Evolutionary conservation across 2,329 filamentous ascomycete species (phyloP), one percentile per base, ranked within the genome.

Genomic region (Stagonosporopsis chrysanthemi): DNA sequence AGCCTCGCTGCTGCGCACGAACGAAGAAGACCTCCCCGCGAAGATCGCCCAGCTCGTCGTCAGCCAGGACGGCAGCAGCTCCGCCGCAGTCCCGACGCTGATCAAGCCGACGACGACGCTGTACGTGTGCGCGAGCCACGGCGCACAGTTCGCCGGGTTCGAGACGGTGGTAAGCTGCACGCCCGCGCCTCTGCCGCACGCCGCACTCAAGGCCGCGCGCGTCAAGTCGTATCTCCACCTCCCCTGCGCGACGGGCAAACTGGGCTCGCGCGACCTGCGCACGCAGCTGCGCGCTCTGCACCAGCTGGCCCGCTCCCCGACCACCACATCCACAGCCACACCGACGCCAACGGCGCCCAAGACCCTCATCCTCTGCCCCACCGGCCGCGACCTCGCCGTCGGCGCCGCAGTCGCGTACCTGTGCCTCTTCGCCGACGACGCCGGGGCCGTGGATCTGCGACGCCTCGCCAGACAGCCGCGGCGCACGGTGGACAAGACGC

Each of bases 241-340:
- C 17, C 84, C 86, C 0, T 85, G 94, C 58, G 86, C 87, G 1
- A 84, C 85, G 45, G 86, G 86, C 35, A 97, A 97, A 77, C 75
- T 88, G 4, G 94, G 92, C 0, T 93, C 91, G 69, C 87, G 92
- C n/a, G 88, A 90, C 64, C 81, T 98, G n/a, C 87, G 94, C 8
- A 79, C 83, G 14, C 87, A 90, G 9, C 79, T 98, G 3, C 82
- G 85, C 1, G 81, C 80, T 15, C 84, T 95, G 15, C 83, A 82
- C 59, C 70, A 76, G 2, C 90, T 90, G 8, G 44, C 56, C 3
- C 23, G 64, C 1, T 9, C 47, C 11, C 12, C 38, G 6, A 43
- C 15, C 6, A 19, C 14, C 15, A 7, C 11, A 9, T 9, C 28
- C 11, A 9, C 28, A 31, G 28, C 26, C 26, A 28, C 26, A 28